Base-by-base conservation (phyloP, 1,284 basidiomycete genomes). In the Vanrija pseudolonga region DNA sequence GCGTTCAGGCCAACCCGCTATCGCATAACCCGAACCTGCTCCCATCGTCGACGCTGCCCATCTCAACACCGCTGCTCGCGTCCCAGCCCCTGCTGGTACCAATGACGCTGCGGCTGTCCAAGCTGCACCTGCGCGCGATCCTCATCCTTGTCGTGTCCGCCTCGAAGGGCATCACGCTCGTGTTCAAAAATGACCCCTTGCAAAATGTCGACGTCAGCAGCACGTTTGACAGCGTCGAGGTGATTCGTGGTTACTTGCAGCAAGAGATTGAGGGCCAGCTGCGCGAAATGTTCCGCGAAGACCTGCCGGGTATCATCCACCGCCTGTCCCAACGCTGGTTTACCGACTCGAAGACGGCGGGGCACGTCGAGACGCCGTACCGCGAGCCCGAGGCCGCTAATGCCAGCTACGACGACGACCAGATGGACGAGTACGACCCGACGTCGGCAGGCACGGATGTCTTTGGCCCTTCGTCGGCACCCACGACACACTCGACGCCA, bases 101-200 rank as follows among this genome's bases (percentile, higher is more conserved):
- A 43, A 98, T 98, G 95, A 87, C 92, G 22, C 86, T 99, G 46
- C 88, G 92, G n/a, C 85, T 99, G 7, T 97, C 92, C 5, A 85
- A 90, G 66, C 90, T 99, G 74, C 87, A 87, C 61, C 86, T 99
- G 36, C 88, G 87, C 64, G 96, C 95, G 32, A 98, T 98, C 68
- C 90, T 99, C 64, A 95, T 98, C 59, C 85, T 98, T 45, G 94
- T 98, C 66, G 90, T 98, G 51, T 97, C 93, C 23, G 90, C 90
- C 62, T 88, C 89, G 72, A 98, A 98, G 70, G 96, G 96, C 47
- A 97, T 98, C 73, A 98, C 96, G 0, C 84, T 98, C 45, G 96
- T 98, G 22, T 99, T 99, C 85, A 98, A 98, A 79, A 98, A 97
- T 53, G 96, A 99, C 76, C 96, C 96, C 0, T 83, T 98, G 19